Evolutionary conservation across 2,329 filamentous ascomycete species (phyloP).

Genomic region (Scorias spongiosa): DNA sequence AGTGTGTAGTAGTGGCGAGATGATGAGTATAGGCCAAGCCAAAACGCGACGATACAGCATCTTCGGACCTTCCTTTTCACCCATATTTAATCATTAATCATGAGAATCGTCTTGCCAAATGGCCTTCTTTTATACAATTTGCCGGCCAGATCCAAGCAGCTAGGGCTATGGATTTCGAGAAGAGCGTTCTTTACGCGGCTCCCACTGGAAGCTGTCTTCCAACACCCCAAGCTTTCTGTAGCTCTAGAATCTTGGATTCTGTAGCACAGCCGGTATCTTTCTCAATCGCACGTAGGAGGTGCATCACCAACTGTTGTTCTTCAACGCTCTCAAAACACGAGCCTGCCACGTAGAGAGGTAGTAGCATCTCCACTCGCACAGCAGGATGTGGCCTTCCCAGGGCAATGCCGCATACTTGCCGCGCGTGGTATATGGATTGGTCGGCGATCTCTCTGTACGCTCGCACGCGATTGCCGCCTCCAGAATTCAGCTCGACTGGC

Average conservation of each 20-base stretch:
- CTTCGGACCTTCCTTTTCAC: no score
- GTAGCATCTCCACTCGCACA: slow-evolving; percentile 41
- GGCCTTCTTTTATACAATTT: no score
- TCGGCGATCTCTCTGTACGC: slow-evolving; percentile 41
- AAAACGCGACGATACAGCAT: no score
- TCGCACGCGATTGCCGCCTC: slow-evolving; percentile 34
- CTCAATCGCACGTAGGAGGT: slow-evolving; percentile 47
- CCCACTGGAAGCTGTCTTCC: not conserved
- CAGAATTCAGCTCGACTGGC: slow-evolving; percentile 37
- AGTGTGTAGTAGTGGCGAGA: no score
- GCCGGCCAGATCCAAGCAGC: no score
- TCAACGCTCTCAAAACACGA: slow-evolving; percentile 40
- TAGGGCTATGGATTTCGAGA: no score
- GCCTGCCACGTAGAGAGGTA: slow-evolving; percentile 45
- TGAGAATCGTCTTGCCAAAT: no score
- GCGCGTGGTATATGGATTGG: slow-evolving; percentile 40
- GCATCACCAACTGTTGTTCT: slow-evolving; percentile 41
- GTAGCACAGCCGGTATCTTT: slow-evolving; percentile 48
- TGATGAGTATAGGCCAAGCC: no score
- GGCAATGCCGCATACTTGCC: slow-evolving; percentile 46
- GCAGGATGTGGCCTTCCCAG: slow-evolving; percentile 39
- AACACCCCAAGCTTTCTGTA: slow-evolving; percentile 31
- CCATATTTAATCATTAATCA: no score
- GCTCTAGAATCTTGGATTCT: slow-evolving; percentile 39
- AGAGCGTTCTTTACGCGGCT: no score